Evolutionary conservation across 441 rosid species (phyloP), one percentile per base, ranked within the genome.

Genomic region (Breynia disticha): DNA sequence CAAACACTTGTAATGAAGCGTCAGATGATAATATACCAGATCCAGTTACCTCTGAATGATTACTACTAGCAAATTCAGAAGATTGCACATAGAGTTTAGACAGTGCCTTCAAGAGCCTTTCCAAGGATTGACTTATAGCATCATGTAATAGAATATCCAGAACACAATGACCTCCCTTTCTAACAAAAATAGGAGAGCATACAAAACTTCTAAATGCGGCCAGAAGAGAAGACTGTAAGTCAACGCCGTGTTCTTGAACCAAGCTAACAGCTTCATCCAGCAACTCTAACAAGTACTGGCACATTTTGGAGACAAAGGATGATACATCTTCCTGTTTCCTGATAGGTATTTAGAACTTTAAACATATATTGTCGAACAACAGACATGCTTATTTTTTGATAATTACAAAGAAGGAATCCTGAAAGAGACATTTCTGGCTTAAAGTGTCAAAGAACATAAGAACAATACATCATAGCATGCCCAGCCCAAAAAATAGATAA

Each of bases 181-280:
- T 69, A 46, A 66, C 67, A 62, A 83, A 89, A 59, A 83, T 58
- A 28, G 86, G 93, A 42, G 74, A 81, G 62, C 67, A 71, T 60
- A 76, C 62, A 65, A 93, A 82, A 65, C 85, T 76, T 70, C 71
- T 79, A 70, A 85, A 73, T 16, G 97, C 87, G 72, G 74, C 67
- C 54, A 81, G 43, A 59, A 80, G 48, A 55, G 83, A 67, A 68
- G 76, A 67, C 66, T 75, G 79, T 52, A 73, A 59, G 70, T 78
- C 81, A 41, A 32, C 61, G 55, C 68, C 66, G 65, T 59, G 72
- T 56, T 75, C 77, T 59, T 55, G 55, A 69, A 89, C 67, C 61
- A 72, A 37, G 66, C 54, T 74, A 57, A 59, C 74, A 54, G 86
- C 83, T 65, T 69, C 68, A 64, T 77, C 79, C 72, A 93, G 65